Evolutionary conservation across 176 grass and related monocot genomes (phyloP).

Genomic region (Avena eriantha): DNA sequence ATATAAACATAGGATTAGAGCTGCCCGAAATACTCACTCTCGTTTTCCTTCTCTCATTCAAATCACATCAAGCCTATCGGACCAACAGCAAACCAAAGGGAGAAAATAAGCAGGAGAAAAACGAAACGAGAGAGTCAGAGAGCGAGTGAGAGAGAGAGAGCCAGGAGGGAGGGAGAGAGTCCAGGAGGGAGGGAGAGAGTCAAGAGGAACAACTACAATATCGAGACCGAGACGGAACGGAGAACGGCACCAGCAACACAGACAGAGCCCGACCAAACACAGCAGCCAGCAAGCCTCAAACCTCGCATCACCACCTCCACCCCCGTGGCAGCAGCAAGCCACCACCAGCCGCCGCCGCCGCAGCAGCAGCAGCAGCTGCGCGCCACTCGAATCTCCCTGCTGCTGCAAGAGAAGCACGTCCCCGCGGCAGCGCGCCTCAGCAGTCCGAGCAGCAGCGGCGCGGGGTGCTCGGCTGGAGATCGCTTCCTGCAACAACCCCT

Average conservation of each 20-base stretch:
- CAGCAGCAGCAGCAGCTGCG: not conserved
- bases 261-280: conserved; percentile 44
- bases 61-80: too few species aligned
- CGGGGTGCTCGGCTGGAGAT: conserved; percentile 39
- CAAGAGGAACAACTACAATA: conserved; percentile 10
- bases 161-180: not conserved
- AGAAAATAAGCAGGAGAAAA: not conserved
- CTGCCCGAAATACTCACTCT: too few species aligned
- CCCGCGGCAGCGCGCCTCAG: not conserved
- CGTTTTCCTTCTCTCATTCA: too few species aligned
- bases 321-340: conserved; percentile 33
- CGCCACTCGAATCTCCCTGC: not conserved
- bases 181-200: not conserved
- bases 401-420: conserved; percentile 10
- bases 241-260: conserved; percentile 37
- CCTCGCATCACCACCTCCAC: conserved; percentile 38
- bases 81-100: not conserved
- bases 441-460: conserved; percentile 21
- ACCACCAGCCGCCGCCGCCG: conserved; percentile 12
- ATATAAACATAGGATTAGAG: too few species aligned
- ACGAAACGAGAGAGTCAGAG: not conserved
- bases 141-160: not conserved
- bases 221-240: conserved; percentile 50
- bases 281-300: conserved; percentile 43
- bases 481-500: conserved; percentile 23